These are phyloP conservation scores for Bacidia rubella DNA, from an alignment of 495 filamentous ascomycete species.

Conservation along the genomic window DNA sequence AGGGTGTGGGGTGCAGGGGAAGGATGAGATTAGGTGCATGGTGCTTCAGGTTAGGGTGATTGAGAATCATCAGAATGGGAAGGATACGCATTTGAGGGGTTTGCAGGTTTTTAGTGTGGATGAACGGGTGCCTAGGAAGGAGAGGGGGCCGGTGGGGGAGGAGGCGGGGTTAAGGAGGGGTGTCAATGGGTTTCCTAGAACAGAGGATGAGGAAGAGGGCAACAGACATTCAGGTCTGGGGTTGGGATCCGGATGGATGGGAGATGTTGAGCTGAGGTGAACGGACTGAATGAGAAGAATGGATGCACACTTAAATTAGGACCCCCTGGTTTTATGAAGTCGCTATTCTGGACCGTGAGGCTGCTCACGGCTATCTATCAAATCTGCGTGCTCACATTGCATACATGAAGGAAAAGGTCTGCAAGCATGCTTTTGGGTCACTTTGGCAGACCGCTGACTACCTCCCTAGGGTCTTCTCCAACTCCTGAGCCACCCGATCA, in stretches of 20 bases:
- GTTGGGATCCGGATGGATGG: slow-evolving; percentile 47
- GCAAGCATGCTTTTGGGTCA: not conserved
- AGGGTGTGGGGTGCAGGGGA: slow-evolving; percentile 44
- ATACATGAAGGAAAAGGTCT: too few species aligned
- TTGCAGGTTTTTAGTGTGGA: slow-evolving; percentile 83
- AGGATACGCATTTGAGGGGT: slow-evolving; percentile 91
- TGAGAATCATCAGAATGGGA: slow-evolving; percentile 98
- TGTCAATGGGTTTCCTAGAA: not conserved
- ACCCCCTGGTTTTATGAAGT: not conserved
- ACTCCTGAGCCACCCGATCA: slow-evolving; percentile 61
- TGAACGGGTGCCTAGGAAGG: slow-evolving; percentile 20
- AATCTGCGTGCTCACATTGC: not conserved
- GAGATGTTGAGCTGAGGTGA: slow-evolving; percentile 41
- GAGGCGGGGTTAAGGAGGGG: not conserved
- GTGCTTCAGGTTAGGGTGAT: slow-evolving; percentile 75
- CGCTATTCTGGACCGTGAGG: not conserved
- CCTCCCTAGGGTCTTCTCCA: slow-evolving; percentile 37
- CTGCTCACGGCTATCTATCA: not conserved
- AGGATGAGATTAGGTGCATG: slow-evolving; percentile 60
- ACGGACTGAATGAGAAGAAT: not conserved
- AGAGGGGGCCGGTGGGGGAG: not conserved
- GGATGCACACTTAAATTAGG: not conserved
- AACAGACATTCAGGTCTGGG: not conserved
- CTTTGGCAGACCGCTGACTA: slow-evolving; percentile 1
- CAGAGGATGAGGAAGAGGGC: slow-evolving; percentile 3